A percentile compares a stretch with the other conserved stretches of the same genome.
Evolutionary conservation across 768 basidiomycete genomes (phyloP).

Genomic region (Pulveroboletus sp.): DNA sequence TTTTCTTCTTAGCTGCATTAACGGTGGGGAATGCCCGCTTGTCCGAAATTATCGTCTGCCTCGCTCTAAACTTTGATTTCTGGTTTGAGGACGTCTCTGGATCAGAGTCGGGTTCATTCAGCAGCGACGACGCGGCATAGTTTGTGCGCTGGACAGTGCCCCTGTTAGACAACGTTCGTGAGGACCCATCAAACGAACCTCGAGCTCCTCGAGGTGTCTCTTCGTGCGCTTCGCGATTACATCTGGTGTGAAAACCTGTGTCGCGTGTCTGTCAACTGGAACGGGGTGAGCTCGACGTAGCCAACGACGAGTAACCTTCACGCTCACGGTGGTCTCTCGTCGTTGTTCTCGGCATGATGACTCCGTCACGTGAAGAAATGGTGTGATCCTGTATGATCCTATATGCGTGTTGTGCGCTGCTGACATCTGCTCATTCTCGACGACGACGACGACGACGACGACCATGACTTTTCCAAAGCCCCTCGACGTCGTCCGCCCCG

Average conservation of each 20-base stretch:
- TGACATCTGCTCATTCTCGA: background rate
- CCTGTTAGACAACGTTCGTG: background rate
- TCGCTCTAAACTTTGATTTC: constrained; percentile 56
- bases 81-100: constrained; percentile 19
- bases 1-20: constrained; percentile 51
- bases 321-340: constrained; percentile 32
- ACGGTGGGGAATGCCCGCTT: constrained; percentile 46
- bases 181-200: constrained; percentile 40
- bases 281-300: constrained; percentile 8
- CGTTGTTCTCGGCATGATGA: constrained; percentile 20
- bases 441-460: background rate
- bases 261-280: constrained; percentile 42
- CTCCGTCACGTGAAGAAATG: constrained; percentile 19
- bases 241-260: constrained; percentile 51
- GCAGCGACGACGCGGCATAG: constrained; percentile 49
- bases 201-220: constrained; percentile 79
- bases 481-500: constrained; percentile 14
- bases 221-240: constrained; percentile 71
- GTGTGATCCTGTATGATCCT: constrained; percentile 5
- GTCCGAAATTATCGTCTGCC: constrained; percentile 72
- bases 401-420: background rate
- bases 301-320: background rate
- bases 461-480: constrained; percentile 8
- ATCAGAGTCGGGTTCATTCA: constrained; percentile 31
- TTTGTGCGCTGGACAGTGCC: constrained; percentile 60